Base-by-base conservation (phyloP, 2,329 filamentous ascomycete genomes). In the Atkinsonella texensis region DNA sequence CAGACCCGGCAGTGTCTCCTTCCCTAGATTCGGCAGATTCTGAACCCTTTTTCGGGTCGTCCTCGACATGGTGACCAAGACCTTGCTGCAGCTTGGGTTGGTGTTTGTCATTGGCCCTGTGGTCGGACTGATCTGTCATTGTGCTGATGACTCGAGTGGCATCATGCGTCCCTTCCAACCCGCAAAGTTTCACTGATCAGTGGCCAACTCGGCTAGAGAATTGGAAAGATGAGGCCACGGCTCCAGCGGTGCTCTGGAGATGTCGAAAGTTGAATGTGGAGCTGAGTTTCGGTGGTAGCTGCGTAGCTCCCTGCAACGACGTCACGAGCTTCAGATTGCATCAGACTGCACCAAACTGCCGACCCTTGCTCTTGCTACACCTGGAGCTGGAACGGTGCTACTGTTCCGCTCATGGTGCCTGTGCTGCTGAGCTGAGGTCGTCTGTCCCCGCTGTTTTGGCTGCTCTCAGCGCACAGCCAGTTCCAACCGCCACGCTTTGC, bases 261-360 rank as follows among this genome's bases (percentile, higher is more conserved):
- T 32, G 5, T 46, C 20, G 13, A 33, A 31, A 15, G 47, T 18
- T 33, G 15, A 23, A 32, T 28, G 35, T 41, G 33, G 20, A 31
- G 17, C 17, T 43, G 12, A 18, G 17, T 23, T 23, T 28, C 39
- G 23, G 41, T 11, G n/a, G 39, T 18, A 41, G 42, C 35, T 46
- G 20, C 35, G 20, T 31, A 45, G 42, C 35, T 46, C 33, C 42
- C 49, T 35, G 18, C 28, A 46, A 46, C 43, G 31, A 46, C 61
- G 61, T 63, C 61, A 63, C 61, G 61, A 57, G 59, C 49, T 51
- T 50, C 56, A 10, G 28, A 28, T 4, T 28, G 20, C 20, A 23
- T 50, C 56, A 10, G 28, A 28, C 28, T 28, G 20, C 20, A 23
- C 12, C 11, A 20, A 11, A 35, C 20, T 2, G 20, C 20, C 20